Evolutionary conservation across 768 basidiomycete species (phyloP), one percentile per base, ranked within the genome.

Genomic region (Termitomyces sp.): DNA sequence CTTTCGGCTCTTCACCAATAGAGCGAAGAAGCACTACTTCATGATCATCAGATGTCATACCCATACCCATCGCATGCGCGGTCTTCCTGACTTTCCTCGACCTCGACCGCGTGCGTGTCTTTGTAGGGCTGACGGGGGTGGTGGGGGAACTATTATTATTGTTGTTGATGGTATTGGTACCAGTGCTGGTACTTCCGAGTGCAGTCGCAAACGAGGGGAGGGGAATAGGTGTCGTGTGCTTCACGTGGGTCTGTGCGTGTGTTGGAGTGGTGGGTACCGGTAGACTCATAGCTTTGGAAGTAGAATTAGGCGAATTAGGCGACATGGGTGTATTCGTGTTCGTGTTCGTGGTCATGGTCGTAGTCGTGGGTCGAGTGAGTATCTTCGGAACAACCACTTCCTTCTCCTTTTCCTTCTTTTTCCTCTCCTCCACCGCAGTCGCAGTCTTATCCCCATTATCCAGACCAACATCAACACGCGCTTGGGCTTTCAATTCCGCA

Each of bases 201-300:
- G 69, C 66, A 5, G 73, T 76, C 5, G 76, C 75, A 59, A 77
- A 77, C 3, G 76, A 76, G 8, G 76, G 75, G 17, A 75, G 61
- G 5, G 73, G 70, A 32, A 77, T 74, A 7, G 66, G 66, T 19
- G 68, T 63, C 7, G 41, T 56, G 35, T 54, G 51, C 2, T 58
- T 54, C 6, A 16, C 21, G 12, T 39, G 11, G 9, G 50, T n/a
- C 14, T 17, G 21, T 25, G 34, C 9, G 3, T 30, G 42, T 54
- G 50, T 17, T 55, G 35, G 6, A 25, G 19, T 39, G 37, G 19
- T 49, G 16, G 41, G 28, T 21, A 19, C 45, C 14, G 39, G 6
- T 12, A 28, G 17, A 8, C 12, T 35, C 2, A 25, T 14, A 3
- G 2, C 7, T 6, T n/a, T 10, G 2, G 5, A 16, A 48, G 19